These are phyloP conservation scores for Cyberlindnera petersonii DNA, from an alignment of 805 yeast species.

Conservation along the genomic window DNA sequence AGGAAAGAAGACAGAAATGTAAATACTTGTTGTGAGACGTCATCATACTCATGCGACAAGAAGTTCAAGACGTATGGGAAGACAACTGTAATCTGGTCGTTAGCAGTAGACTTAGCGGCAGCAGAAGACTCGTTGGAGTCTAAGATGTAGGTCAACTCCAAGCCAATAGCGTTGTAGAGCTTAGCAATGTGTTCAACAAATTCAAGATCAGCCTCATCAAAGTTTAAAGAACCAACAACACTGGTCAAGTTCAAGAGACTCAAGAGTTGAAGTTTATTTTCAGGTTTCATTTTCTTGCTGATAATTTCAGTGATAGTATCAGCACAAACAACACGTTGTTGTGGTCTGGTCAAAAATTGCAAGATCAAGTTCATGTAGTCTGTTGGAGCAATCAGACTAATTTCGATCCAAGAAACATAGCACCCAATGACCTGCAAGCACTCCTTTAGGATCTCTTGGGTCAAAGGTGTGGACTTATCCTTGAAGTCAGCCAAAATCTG, in stretches of 20 bases:
- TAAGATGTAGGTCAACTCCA: conserved; percentile 67
- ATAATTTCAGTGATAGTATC: conserved; percentile 59
- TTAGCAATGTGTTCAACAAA: conserved; percentile 75
- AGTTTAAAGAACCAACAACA: conserved; percentile 39
- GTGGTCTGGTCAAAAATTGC: conserved; percentile 52
- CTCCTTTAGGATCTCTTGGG: conserved; percentile 49
- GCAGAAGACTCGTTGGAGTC: conserved; percentile 48
- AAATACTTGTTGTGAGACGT: conserved; percentile 77
- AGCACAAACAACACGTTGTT: conserved; percentile 25
- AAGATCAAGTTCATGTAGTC: conserved; percentile 39
- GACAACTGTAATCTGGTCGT: conserved; percentile 51
- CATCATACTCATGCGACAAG: conserved; percentile 82
- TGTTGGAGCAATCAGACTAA: conserved; percentile 22
- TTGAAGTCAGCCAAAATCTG: conserved; percentile 43
- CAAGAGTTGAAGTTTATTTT: conserved; percentile 59
- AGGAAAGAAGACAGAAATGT: conserved; percentile 76
- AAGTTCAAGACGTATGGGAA: conserved; percentile 72
- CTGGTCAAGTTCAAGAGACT: conserved; percentile 63
- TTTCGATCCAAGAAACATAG: conserved; percentile 82
- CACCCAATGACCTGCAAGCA: conserved; percentile 69
- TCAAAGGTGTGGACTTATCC: conserved; percentile 26
- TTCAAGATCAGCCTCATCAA: conserved; percentile 51
- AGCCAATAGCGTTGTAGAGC: conserved; percentile 66
- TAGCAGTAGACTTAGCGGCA: conserved; percentile 36
- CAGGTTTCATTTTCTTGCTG: conserved; percentile 74